Evolutionary conservation across 2,329 filamentous ascomycete species (phyloP).

Genomic region (Penicillium sp.): DNA sequence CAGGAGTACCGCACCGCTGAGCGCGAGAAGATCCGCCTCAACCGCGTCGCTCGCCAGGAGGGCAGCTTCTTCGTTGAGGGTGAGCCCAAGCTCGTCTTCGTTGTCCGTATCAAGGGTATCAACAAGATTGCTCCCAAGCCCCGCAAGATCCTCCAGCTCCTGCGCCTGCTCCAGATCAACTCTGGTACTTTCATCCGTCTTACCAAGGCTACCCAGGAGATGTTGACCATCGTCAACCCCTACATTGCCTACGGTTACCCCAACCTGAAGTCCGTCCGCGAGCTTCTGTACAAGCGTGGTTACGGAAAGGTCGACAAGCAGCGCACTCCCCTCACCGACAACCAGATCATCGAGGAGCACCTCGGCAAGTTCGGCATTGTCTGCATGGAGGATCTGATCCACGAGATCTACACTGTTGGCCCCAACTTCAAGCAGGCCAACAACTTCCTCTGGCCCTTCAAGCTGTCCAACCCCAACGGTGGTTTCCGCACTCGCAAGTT

Average conservation of each 20-base stretch:
- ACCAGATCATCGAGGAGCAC: conserved; percentile 93
- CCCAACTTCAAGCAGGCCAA: conserved; percentile 99
- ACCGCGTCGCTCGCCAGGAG: conserved; percentile 83
- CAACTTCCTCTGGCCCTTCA: conserved; percentile 99
- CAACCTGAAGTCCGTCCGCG: conserved; percentile 98
- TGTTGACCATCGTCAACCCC: conserved; percentile 97
- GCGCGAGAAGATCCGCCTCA: conserved; percentile 95
- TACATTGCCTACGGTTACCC: conserved; percentile 99
- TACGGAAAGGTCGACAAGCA: conserved; percentile 99
- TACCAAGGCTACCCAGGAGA: conserved; percentile 96
- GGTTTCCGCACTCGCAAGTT: conserved; percentile 97
- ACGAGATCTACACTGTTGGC: conserved; percentile 98
- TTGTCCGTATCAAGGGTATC: conserved; percentile 99
- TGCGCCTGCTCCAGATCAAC: conserved; percentile 99
- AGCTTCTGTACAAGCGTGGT: conserved; percentile 99
- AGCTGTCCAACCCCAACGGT: conserved; percentile 96
- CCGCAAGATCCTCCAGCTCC: conserved; percentile 99
- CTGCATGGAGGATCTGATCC: conserved; percentile 98
- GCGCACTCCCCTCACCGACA: conserved; percentile 93
- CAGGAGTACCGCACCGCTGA: conserved; percentile 98
- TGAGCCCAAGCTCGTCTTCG: conserved; percentile 94
- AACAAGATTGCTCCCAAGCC: conserved; percentile 99
- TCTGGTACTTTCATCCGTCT: conserved; percentile 97
- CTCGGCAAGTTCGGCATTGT: conserved; percentile 98
- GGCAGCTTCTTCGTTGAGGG: conserved; percentile 92